Conservation (phyloP, 345 rosid genomes). For the Syzygium grande region DNA sequence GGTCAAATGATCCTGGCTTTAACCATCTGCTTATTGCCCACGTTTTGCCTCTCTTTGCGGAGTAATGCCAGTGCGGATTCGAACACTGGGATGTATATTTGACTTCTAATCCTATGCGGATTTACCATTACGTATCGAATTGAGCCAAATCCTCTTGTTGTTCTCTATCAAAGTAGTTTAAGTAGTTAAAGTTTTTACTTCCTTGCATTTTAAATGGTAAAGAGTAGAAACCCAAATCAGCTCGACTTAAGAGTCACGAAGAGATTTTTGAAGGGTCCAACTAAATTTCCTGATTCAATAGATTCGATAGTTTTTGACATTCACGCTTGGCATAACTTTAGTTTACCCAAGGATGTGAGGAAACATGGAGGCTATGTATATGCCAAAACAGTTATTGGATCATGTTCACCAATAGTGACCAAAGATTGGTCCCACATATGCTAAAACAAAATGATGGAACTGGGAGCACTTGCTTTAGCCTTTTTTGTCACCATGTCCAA, state of each 20-base stretch:
- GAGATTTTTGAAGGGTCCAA: not conserved
- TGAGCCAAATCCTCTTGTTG: not conserved
- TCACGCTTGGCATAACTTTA: not conserved
- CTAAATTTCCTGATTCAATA: not conserved
- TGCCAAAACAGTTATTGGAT: no score
- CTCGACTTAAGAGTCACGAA: not conserved
- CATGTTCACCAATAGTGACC: not conserved
- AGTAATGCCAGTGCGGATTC: not conserved
- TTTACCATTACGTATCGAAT: no score
- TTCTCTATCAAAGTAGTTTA: not conserved
- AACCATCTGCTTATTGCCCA: not conserved
- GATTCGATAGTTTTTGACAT: no score
- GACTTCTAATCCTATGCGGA: not conserved
- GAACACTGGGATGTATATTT: no score
- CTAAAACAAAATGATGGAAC: not conserved
- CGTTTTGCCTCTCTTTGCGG: not conserved
- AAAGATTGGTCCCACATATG: not conserved
- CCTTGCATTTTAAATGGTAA: not conserved
- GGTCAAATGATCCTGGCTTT: not conserved
- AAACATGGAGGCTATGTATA: no score
- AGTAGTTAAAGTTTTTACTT: no score
- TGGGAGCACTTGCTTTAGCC: not conserved
- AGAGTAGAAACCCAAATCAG: not conserved
- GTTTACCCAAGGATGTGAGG: not conserved
- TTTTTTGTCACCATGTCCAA: not conserved